Evolutionary conservation across 257 asterid species (phyloP).

Genomic region (Thymus mandschuricus): DNA sequence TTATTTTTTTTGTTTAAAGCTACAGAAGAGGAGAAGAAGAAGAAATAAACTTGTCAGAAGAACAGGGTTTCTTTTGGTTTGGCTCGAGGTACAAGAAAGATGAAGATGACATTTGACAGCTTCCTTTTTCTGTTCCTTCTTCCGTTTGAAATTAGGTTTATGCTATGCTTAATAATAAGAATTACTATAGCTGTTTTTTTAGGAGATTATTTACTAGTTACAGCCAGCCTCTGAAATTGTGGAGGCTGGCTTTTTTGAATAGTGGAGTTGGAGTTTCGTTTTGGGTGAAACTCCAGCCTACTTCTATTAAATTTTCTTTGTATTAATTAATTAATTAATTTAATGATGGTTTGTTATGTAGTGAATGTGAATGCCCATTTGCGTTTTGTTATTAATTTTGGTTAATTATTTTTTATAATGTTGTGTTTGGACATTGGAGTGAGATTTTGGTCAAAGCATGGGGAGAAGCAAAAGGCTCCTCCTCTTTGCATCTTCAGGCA

Average conservation of each 20-base stretch:
- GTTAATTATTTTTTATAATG: too few relatives aligned
- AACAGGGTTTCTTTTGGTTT: conserved; percentile 33
- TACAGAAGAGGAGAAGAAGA: conserved; percentile 20
- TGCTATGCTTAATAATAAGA: conserved; percentile 19
- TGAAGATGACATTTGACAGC: conserved; percentile 41
- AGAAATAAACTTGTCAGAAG: conserved; percentile 7
- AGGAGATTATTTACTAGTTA: conserved; percentile 7
- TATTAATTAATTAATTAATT: background rate
- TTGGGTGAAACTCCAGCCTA: conserved; percentile 44
- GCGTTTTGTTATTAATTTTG: background rate
- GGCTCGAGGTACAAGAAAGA: conserved; percentile 43
- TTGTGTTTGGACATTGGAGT: background rate
- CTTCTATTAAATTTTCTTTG: conserved; percentile 8
- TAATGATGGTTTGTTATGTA: conserved; percentile 34
- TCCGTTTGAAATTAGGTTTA: conserved; percentile 12
- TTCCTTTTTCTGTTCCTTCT: conserved; percentile 31
- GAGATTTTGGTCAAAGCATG: conserved; percentile 44
- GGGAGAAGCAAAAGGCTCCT: conserved; percentile 39
- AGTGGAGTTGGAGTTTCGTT: conserved; percentile 42
- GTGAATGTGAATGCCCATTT: conserved; percentile 34
- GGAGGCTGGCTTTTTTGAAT: conserved; percentile 16
- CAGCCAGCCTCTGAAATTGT: conserved; percentile 27
- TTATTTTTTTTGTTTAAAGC: conserved; percentile 4
- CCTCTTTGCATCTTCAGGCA: conserved; percentile 34
- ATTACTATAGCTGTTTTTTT: conserved; percentile 3